Base-by-base conservation (phyloP, 2,329 filamentous ascomycete genomes). In the Ophiostoma populinum region DNA sequence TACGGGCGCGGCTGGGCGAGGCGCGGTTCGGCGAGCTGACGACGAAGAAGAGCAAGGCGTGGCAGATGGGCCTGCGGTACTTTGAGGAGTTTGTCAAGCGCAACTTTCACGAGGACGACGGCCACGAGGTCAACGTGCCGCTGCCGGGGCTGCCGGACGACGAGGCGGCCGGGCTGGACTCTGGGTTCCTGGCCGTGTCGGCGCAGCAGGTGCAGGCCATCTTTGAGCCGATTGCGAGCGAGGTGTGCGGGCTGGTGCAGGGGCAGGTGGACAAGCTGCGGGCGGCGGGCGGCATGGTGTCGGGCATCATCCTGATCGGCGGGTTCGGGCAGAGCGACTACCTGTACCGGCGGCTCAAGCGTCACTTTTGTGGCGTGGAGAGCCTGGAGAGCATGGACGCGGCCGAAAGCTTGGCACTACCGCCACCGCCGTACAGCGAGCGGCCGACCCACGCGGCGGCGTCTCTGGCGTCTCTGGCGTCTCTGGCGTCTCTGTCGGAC, bases 41-140 rank as follows among this genome's bases (percentile, higher is more conserved):
- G 50, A 53, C 69, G 35, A 80, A 80, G 55, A 83, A 83, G 53
- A 68, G 67, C 3, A 83, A 80, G 54, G 81, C 75, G 1, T 86
- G 80, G 78, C 79, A 77, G 51, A 76, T 76, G 72, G 80, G 75
- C 2, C 58, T 86, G 34, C 68, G 72, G 37, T 85, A 83, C 49
- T 87, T 83, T 52, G 80, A 87, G 47, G 79, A 86, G 49, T 85
- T 82, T 49, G 79, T 87, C 11, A 87, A 87, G 55, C 67, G 80
- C 11, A 85, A 83, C 48, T 87, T 86, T 50, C 77, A 80, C 49
- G 75, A 80, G 46, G 77, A 82, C 31, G 79, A 83, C 48, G 70
- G 80, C 42, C 65, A 74, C 33, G 80, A 86, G 50, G 70, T 85
- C 39, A 83, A 83, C 39, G 68, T 86, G 4, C 80, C 80, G 66